Conservation (phyloP, 495 filamentous ascomycete species). For the Lophium mytilinum region DNA sequence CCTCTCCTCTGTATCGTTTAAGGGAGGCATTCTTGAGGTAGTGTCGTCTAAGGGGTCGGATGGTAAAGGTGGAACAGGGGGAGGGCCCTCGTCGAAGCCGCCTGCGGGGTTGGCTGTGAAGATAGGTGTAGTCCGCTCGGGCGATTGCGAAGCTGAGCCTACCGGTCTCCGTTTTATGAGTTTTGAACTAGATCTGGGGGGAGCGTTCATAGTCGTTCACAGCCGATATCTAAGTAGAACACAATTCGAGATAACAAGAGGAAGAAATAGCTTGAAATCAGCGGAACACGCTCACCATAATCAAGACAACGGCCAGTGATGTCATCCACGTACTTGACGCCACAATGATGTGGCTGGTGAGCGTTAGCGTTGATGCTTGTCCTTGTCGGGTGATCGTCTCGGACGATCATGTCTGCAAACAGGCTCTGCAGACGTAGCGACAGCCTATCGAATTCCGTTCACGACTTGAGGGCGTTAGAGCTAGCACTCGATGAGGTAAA, state of each 20-base stretch:
- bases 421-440: too few species aligned
- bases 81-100: conserved; percentile 1
- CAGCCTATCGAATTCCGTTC: too few species aligned
- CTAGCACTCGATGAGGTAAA: too few species aligned
- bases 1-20: conserved; percentile 1
- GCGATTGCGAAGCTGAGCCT: not conserved
- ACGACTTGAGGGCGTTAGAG: too few species aligned
- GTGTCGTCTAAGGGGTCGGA: not conserved
- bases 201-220: conserved; percentile 3
- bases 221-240: not conserved
- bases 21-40: conserved; percentile 8
- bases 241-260: not conserved
- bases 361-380: not conserved
- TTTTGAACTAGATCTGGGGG: conserved; percentile 5
- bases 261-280: not conserved
- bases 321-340: not conserved
- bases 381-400: not conserved
- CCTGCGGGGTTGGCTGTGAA: not conserved
- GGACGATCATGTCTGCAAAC: too few species aligned
- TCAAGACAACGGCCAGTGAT: not conserved
- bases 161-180: conserved; percentile 20
- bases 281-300: not conserved
- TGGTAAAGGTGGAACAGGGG: conserved; percentile 9
- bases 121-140: conserved; percentile 1
- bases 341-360: not conserved